Evolutionary conservation across 1,139 yeast species (phyloP).

Genomic region (Taphrina betulina): DNA sequence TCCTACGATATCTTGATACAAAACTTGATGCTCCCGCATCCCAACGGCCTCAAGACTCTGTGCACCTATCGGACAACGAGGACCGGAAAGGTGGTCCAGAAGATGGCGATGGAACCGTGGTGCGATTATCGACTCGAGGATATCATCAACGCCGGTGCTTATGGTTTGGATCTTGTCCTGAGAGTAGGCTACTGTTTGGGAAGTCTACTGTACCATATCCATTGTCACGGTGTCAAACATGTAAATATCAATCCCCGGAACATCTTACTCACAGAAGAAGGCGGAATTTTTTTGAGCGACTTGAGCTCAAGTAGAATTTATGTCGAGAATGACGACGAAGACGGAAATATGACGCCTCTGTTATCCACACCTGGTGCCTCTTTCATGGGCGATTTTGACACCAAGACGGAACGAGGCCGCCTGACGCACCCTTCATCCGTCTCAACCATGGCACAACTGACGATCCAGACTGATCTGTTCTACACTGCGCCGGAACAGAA

Average conservation of each 20-base stretch:
- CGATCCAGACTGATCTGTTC: slow-evolving; percentile 27
- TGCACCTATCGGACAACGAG: slow-evolving; percentile 29
- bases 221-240: slow-evolving; percentile 31
- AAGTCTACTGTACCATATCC: slow-evolving; percentile 25
- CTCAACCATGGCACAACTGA: slow-evolving; percentile 29
- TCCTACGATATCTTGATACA: slow-evolving; percentile 30
- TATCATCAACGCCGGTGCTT: slow-evolving; percentile 29
- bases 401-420: slow-evolving; percentile 25
- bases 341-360: slow-evolving; percentile 13
- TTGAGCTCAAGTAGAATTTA: slow-evolving; percentile 23
- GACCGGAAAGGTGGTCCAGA: slow-evolving; percentile 28
- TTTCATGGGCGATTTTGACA: background rate
- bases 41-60: slow-evolving; percentile 22
- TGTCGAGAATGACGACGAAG: slow-evolving; percentile 12
- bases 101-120: slow-evolving; percentile 33
- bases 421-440: slow-evolving; percentile 22
- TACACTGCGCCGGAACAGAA: slow-evolving; percentile 31
- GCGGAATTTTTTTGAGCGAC: slow-evolving; percentile 28
- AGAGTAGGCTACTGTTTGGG: slow-evolving; percentile 31
- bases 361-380: slow-evolving; percentile 16
- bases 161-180: slow-evolving; percentile 23
- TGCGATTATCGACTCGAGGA: slow-evolving; percentile 29
- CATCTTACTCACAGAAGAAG: slow-evolving; percentile 24
- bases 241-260: slow-evolving; percentile 30
- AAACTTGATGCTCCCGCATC: slow-evolving; percentile 28